Evolutionary conservation across 768 basidiomycete genomes (phyloP).

Genomic region (Lactifluus hygrophoroides): DNA sequence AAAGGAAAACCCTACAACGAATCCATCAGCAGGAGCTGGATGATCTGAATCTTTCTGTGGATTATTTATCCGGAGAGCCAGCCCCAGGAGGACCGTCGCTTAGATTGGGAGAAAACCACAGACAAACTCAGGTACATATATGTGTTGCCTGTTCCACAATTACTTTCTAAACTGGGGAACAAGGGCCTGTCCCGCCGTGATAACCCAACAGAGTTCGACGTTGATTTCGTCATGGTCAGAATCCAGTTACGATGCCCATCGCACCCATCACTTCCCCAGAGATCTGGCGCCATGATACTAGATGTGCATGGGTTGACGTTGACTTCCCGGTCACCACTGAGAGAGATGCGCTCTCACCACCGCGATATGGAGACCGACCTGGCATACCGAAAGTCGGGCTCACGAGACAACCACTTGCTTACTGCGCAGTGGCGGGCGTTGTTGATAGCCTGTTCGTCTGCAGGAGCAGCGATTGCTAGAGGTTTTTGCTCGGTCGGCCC

Average conservation of each 20-base stretch:
- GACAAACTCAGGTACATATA: neutral
- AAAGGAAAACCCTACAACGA: slow-evolving; percentile 32
- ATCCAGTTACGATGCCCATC: slow-evolving; percentile 61
- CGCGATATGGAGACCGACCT: slow-evolving; percentile 12
- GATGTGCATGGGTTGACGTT: slow-evolving; percentile 50
- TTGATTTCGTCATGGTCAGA: slow-evolving; percentile 51
- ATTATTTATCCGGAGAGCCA: slow-evolving; percentile 30
- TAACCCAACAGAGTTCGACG: slow-evolving; percentile 22
- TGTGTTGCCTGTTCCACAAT: neutral
- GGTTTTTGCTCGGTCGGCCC: slow-evolving; percentile 46
- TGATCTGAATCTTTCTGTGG: slow-evolving; percentile 47
- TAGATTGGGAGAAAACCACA: neutral
- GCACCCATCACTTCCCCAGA: slow-evolving; percentile 35
- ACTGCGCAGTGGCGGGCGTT: slow-evolving; percentile 37
- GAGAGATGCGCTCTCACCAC: slow-evolving; percentile 5
- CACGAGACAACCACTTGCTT: slow-evolving; percentile 26
- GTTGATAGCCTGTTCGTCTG: slow-evolving; percentile 40
- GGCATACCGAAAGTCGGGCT: neutral
- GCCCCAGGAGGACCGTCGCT: neutral
- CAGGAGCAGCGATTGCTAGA: slow-evolving; percentile 33
- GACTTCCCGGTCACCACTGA: slow-evolving; percentile 23
- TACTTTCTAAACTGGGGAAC: neutral
- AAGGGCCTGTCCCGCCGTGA: neutral
- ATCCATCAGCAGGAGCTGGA: slow-evolving; percentile 47
- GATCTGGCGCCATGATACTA: slow-evolving; percentile 62